A percentile compares a stretch with the other conserved stretches of the same genome.
phyloP scores from a whole-genome alignment of 495 filamentous ascomycete genomes.

The Amphirosellinia nigrospora region DNA sequence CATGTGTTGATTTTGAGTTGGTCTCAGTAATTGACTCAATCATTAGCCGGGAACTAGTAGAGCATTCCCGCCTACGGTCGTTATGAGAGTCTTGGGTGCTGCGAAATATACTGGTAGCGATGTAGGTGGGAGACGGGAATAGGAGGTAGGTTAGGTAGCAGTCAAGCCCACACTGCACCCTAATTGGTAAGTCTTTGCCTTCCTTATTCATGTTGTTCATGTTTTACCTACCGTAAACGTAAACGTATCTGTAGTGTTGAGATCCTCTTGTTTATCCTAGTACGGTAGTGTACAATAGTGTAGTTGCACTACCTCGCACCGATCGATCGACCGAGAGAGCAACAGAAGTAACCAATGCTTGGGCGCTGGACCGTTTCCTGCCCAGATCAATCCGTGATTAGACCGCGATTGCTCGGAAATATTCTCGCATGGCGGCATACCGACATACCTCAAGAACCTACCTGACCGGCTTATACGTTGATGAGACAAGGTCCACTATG shows the following conservation, averaged over 20 bases:
- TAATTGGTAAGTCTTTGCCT: neutral
- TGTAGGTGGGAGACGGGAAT: neutral
- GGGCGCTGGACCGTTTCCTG: neutral
- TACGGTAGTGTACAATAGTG: too few species aligned
- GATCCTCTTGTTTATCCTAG: neutral
- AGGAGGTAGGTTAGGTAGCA: neutral
- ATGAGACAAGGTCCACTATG: too few species aligned
- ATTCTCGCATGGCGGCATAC: neutral
- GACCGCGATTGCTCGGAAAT: neutral
- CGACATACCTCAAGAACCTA: too few species aligned
- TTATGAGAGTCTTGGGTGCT: too few species aligned
- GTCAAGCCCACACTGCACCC: neutral
- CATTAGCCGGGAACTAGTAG: neutral
- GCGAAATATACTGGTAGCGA: neutral
- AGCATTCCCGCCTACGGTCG: neutral
- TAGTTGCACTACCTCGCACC: neutral
- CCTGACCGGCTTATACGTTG: too few species aligned
- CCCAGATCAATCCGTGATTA: neutral
- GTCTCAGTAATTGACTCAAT: conserved; percentile 1
- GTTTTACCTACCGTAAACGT: neutral
- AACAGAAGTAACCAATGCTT: neutral
- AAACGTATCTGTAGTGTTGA: neutral
- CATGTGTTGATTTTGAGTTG: neutral
- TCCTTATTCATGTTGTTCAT: neutral
- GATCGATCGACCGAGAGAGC: neutral